Evolutionary conservation across 75 land plant species (phyloP).

Genomic region (Larix kaempferi): DNA sequence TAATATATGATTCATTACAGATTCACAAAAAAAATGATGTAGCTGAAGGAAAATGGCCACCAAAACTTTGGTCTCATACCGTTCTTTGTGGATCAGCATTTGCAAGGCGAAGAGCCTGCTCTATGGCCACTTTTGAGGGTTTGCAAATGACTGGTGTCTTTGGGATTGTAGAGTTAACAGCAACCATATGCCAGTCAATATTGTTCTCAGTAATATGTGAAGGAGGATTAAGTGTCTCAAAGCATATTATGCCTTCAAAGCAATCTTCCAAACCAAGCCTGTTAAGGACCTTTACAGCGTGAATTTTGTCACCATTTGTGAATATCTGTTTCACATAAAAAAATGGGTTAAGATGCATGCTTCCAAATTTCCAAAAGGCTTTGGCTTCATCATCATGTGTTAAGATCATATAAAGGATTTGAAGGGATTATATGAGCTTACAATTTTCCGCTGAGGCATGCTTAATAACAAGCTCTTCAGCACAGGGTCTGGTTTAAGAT

Average conservation of each 20-base stretch:
- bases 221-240: conserved; percentile 72
- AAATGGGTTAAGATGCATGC: not conserved
- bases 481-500: conserved; percentile 61
- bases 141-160: conserved; percentile 27
- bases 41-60: not conserved
- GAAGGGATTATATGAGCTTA: conserved; percentile 17
- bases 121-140: conserved; percentile 22
- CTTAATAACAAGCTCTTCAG: conserved; percentile 61
- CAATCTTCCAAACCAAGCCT: conserved; percentile 78
- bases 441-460: conserved; percentile 84
- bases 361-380: not conserved
- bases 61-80: not conserved
- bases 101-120: conserved; percentile 17
- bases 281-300: conserved; percentile 52
- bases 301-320: conserved; percentile 73
- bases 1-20: too few species aligned
- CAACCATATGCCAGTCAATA: not conserved
- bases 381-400: too few species aligned
- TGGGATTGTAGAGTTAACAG: not conserved
- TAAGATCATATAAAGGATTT: too few species aligned
- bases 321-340: conserved; percentile 43
- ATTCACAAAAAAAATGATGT: not conserved
- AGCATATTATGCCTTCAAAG: conserved; percentile 79
- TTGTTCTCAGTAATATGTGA: conserved; percentile 17
- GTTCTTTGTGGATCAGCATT: conserved; percentile 24